These are phyloP conservation scores for Pogostemon cablin DNA, from an alignment of 257 asterid species.

Conservation along the genomic window DNA sequence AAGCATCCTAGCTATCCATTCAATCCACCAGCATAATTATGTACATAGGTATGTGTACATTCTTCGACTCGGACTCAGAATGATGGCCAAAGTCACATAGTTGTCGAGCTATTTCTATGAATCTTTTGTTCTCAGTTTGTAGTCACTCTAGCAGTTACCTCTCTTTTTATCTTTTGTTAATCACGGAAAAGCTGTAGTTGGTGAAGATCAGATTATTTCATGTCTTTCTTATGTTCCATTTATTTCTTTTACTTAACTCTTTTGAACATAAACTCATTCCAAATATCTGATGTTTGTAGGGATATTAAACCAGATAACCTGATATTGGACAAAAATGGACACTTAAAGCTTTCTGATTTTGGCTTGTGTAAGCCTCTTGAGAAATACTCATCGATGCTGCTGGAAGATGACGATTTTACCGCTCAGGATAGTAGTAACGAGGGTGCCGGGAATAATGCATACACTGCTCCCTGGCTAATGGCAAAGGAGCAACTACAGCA, in stretches of 20 bases:
- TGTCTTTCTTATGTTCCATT: not conserved
- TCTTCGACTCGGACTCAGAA: not conserved
- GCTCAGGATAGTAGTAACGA: constrained; percentile 55
- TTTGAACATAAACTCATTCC: not conserved
- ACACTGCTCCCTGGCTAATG: constrained; percentile 83
- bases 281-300: constrained; percentile 48
- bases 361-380: constrained; percentile 68
- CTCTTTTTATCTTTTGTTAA: not conserved
- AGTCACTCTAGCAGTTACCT: not conserved
- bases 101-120: not conserved
- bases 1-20: constrained; percentile 85
- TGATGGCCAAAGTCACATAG: not conserved
- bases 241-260: not conserved
- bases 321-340: constrained; percentile 91
- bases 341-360: constrained; percentile 92
- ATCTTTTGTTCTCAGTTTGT: not conserved
- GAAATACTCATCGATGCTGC: constrained; percentile 74
- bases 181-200: not conserved
- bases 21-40: constrained; percentile 91
- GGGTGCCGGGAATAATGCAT: constrained; percentile 44
- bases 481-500: constrained; percentile 93
- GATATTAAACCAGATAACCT: constrained; percentile 97
- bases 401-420: constrained; percentile 76
- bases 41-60: constrained; percentile 50
- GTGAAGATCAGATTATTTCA: constrained; percentile 3